These are phyloP conservation scores for Canariomyces notabilis DNA, from an alignment of 2,329 filamentous ascomycete species.

Conservation along the genomic window DNA sequence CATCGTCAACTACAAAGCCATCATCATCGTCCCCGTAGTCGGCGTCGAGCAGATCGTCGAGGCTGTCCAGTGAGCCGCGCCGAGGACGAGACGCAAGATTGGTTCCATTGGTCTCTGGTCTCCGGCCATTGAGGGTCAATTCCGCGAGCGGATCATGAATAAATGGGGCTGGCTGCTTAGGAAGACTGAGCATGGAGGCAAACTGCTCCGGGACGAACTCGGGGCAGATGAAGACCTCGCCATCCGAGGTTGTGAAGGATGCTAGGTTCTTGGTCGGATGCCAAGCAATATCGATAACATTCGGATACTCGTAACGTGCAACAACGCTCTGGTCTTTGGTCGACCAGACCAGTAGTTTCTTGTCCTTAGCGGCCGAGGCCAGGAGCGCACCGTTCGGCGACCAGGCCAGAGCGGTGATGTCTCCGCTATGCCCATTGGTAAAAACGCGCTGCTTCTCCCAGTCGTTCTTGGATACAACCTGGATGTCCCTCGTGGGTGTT, in stretches of 20 bases:
- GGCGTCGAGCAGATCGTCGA: conserved; percentile 74
- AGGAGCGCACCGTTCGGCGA: conserved; percentile 90
- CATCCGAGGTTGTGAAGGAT: conserved; percentile 88
- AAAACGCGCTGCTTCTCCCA: conserved; percentile 85
- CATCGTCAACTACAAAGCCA: conserved; percentile 91
- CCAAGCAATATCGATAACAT: conserved; percentile 84
- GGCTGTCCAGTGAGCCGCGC: conserved; percentile 64
- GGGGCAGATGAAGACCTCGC: conserved; percentile 86
- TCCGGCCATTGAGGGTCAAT: conserved; percentile 59
- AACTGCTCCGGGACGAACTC: conserved; percentile 60
- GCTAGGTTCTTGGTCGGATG: conserved; percentile 84
- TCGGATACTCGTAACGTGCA: conserved; percentile 71
- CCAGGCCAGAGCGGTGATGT: conserved; percentile 86
- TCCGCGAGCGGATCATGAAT: conserved; percentile 75
- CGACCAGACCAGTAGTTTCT: conserved; percentile 79
- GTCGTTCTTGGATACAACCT: conserved; percentile 81
- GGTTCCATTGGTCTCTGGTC: conserved; percentile 50
- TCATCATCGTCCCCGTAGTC: conserved; percentile 49
- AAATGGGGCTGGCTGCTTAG: conserved; percentile 72
- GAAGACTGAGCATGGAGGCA: conserved; percentile 50
- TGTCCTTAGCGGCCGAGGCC: conserved; percentile 63
- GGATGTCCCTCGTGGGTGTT: conserved; percentile 75
- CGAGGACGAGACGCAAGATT: conserved; percentile 51
- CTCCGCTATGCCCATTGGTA: conserved; percentile 70
- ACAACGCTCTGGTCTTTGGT: conserved; percentile 79